Percentiles rank a stretch among this genome's conserved stretches.
These are phyloP conservation scores for Plasmodium adleri DNA, from an alignment of 169 alveolate species.

Conservation along the genomic window DNA sequence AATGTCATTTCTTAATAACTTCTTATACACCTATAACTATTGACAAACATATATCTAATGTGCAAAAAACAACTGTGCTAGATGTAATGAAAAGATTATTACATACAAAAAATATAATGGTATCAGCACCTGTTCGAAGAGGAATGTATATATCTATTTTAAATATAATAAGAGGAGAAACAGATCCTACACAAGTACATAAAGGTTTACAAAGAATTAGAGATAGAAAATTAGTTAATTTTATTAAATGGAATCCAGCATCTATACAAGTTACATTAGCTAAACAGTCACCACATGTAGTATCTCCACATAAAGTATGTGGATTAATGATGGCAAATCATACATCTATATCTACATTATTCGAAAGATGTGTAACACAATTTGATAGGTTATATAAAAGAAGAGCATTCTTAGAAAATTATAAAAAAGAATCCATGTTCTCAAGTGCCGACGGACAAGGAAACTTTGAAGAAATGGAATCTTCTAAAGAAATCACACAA, in stretches of 20 bases:
- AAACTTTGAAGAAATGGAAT: conserved; percentile 93
- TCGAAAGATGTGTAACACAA: conserved; percentile 93
- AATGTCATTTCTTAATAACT: conserved; percentile 99
- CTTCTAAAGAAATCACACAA: conserved; percentile 92
- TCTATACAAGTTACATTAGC: conserved; percentile 97
- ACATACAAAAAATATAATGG: conserved; percentile 97
- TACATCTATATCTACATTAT: conserved; percentile 96
- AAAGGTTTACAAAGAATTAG: conserved; percentile 82
- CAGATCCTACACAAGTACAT: conserved; percentile 81
- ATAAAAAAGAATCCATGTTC: conserved; percentile 90
- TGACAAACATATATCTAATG: conserved; percentile 80
- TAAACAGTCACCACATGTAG: conserved; percentile 96
- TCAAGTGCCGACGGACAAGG: conserved; percentile 91
- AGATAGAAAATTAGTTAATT: conserved; percentile 88
- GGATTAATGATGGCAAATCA: conserved; percentile 99
- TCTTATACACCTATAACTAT: conserved; percentile 96
- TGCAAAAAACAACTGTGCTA: conserved; percentile 96
- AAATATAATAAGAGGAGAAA: conserved; percentile 83
- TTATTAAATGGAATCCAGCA: conserved; percentile 99
- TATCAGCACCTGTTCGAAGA: conserved; percentile 81
- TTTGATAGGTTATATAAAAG: conserved; percentile 94
- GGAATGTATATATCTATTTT: conserved; percentile 82
- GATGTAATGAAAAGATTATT: conserved; percentile 98
- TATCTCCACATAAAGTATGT: conserved; percentile 95
- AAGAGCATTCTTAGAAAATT: conserved; percentile 98